These are phyloP conservation scores for Daldinia loculata DNA, from an alignment of 495 filamentous ascomycete species.

Conservation along the genomic window DNA sequence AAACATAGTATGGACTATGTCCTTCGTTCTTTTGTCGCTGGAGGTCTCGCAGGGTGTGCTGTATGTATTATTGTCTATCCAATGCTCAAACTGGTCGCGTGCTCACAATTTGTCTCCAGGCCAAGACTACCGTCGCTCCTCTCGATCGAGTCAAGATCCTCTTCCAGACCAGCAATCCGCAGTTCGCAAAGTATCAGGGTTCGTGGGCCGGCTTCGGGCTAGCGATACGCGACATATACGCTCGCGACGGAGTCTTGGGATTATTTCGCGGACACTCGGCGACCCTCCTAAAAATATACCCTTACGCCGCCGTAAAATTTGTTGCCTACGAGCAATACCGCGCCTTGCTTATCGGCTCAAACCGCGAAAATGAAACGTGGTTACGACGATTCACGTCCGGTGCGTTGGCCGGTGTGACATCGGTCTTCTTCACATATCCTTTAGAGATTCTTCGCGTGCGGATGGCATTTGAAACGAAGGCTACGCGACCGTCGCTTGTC, in stretches of 20 bases:
- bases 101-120: slow-evolving; percentile 59
- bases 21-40: slow-evolving; percentile 80
- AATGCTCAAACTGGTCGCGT: neutral
- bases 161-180: slow-evolving; percentile 93
- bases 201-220: slow-evolving; percentile 80
- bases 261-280: slow-evolving; percentile 94
- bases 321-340: slow-evolving; percentile 96
- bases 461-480: slow-evolving; percentile 89
- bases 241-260: slow-evolving; percentile 73
- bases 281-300: slow-evolving; percentile 93
- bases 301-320: slow-evolving; percentile 97
- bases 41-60: slow-evolving; percentile 86
- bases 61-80: slow-evolving; percentile 60
- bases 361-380: slow-evolving; percentile 76
- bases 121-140: slow-evolving; percentile 93
- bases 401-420: slow-evolving; percentile 82
- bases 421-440: slow-evolving; percentile 95
- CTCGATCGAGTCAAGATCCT: slow-evolving; percentile 99
- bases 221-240: slow-evolving; percentile 86
- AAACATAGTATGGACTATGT: slow-evolving; percentile 87
- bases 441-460: slow-evolving; percentile 92
- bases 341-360: slow-evolving; percentile 71
- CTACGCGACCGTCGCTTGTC: slow-evolving; percentile 68
- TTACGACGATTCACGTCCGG: slow-evolving; percentile 81
- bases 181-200: slow-evolving; percentile 90